A percentile compares a stretch with the other conserved stretches of the same genome.
Evolutionary conservation across 2,329 filamentous ascomycete species (phyloP).

Genomic region (Penicillium hordei): DNA sequence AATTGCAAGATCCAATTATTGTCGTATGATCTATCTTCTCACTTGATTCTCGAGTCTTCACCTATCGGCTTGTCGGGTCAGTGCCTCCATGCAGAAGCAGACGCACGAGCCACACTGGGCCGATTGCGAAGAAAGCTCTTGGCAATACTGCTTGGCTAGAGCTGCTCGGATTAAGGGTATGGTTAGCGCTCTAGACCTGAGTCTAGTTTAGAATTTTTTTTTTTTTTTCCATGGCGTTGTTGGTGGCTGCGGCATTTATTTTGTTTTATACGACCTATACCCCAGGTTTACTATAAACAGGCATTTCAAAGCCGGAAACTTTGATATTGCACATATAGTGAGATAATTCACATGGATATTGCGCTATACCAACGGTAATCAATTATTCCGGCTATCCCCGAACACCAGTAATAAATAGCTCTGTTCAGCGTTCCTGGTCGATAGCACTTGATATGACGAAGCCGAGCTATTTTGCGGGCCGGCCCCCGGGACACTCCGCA

Average conservation of each 20-base stretch:
- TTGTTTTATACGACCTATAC: neutral
- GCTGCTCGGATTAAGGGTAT: neutral
- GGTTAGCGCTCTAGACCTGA: neutral
- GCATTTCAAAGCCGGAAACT: neutral
- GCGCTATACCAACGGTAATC: constrained; percentile 2
- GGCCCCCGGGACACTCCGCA: neutral
- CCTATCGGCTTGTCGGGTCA: constrained; percentile 2
- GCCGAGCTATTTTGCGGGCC: constrained; percentile 7
- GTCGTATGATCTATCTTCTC: neutral
- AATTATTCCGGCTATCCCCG: constrained; percentile 1
- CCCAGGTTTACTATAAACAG: neutral
- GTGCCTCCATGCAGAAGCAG: neutral
- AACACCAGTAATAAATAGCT: neutral
- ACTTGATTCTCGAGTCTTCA: neutral
- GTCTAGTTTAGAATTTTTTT: neutral
- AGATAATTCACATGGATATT: neutral
- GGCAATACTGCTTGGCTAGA: constrained; percentile 4
- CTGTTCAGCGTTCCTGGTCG: neutral
- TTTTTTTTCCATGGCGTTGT: neutral
- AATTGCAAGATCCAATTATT: neutral
- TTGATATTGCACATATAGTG: neutral
- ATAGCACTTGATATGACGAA: constrained; percentile 1
- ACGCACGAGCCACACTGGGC: constrained; percentile 8
- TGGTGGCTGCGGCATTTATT: constrained; percentile 2
- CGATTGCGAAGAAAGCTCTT: constrained; percentile 1